Percentiles rank a stretch among this genome's conserved stretches.
These are phyloP conservation scores for Pseudopithomyces chartarum DNA, from an alignment of 2,329 filamentous ascomycete species.

Conservation along the genomic window DNA sequence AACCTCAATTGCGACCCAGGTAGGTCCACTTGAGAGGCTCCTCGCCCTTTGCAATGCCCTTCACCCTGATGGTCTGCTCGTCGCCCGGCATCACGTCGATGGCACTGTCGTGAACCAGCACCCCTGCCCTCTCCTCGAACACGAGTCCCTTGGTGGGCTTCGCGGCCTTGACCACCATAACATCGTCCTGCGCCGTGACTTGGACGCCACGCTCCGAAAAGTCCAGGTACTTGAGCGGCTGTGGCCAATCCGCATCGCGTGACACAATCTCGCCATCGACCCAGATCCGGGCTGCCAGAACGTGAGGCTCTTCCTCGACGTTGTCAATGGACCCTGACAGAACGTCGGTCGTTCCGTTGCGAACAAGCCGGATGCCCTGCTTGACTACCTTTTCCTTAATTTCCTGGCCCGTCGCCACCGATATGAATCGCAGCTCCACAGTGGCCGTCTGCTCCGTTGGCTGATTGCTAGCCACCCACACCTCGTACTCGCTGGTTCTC, in stretches of 20 bases:
- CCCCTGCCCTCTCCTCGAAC: conserved; percentile 62
- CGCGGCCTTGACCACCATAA: conserved; percentile 52
- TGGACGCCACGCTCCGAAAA: conserved; percentile 57
- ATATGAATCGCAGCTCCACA: conserved; percentile 60
- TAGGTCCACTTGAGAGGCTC: conserved; percentile 51
- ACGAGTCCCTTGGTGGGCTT: conserved; percentile 65
- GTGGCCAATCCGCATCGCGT: conserved; percentile 64
- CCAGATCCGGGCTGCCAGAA: conserved; percentile 61
- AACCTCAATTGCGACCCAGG: conserved; percentile 48
- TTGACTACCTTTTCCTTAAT: conserved; percentile 57
- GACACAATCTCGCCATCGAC: conserved; percentile 57
- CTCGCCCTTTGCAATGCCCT: conserved; percentile 47
- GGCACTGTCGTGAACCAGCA: conserved; percentile 60
- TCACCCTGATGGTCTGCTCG: conserved; percentile 55
- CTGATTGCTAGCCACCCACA: conserved; percentile 62
- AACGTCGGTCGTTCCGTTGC: conserved; percentile 62
- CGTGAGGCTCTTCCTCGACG: conserved; percentile 58
- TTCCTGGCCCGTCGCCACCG: conserved; percentile 58
- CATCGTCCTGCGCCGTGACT: conserved; percentile 46
- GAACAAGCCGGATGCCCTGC: conserved; percentile 52
- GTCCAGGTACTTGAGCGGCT: conserved; percentile 64
- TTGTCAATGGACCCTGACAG: conserved; percentile 58
- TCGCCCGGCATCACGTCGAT: conserved; percentile 65
- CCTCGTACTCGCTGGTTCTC: conserved; percentile 57
- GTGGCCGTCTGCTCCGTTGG: conserved; percentile 52